Percentiles rank a stretch among this genome's conserved stretches.
These are phyloP conservation scores for Geranium incanum DNA, from an alignment of 441 rosid genomes.

Conservation along the genomic window DNA sequence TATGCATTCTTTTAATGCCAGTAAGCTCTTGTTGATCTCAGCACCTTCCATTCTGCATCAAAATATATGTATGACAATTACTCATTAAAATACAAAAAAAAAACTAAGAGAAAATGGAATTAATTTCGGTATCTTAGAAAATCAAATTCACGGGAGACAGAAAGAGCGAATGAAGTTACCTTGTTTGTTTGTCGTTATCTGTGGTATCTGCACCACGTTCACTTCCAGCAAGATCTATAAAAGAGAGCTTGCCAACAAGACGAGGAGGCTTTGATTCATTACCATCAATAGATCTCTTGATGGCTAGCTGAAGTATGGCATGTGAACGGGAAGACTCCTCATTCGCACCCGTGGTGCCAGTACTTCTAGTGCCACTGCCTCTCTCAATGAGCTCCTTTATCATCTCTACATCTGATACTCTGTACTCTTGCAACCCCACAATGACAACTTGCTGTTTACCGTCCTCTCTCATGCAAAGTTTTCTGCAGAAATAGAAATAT, in stretches of 20 bases:
- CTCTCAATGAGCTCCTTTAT: constrained; percentile 88
- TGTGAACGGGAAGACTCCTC: constrained; percentile 99
- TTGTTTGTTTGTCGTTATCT: constrained; percentile 91
- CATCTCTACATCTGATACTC: constrained; percentile 80
- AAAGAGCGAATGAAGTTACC: constrained; percentile 31
- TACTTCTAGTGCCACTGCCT: constrained; percentile 82
- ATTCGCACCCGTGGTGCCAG: constrained; percentile 55
- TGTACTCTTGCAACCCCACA: constrained; percentile 89
- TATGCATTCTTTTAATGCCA: too few species aligned
- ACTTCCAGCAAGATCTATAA: constrained; percentile 98
- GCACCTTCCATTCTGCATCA: constrained; percentile 79
- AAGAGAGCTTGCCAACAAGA: constrained; percentile 89
- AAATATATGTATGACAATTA: not conserved
- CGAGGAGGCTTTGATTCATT: constrained; percentile 73
- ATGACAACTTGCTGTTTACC: constrained; percentile 99
- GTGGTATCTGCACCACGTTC: constrained; percentile 99
- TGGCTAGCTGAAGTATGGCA: constrained; percentile 95
- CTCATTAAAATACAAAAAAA: not conserved
- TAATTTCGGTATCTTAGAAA: not conserved
- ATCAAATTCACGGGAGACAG: not conserved
- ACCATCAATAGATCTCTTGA: constrained; percentile 74
- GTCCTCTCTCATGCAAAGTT: constrained; percentile 97
- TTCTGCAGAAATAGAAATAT: constrained; percentile 39
- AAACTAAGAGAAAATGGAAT: not conserved
- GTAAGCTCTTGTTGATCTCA: too few species aligned